phyloP scores from a whole-genome alignment of 805 yeast genomes.

The Candida gorgasii region DNA sequence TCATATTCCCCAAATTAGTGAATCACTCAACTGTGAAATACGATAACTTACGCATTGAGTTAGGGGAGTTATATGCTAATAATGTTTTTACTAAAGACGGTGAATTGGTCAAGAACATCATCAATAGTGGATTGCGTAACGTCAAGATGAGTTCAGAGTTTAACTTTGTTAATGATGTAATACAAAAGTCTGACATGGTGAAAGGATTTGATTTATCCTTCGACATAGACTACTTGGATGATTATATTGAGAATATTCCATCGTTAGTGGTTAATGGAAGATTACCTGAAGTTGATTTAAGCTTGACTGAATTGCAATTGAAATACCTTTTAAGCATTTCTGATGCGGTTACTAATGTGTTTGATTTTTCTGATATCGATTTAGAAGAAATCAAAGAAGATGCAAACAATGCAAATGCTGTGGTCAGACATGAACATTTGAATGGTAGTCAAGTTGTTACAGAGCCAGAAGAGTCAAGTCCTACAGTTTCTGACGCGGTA shows the following conservation, averaged over 20 bases:
- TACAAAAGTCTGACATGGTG: constrained; percentile 63
- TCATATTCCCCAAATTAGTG: constrained; percentile 62
- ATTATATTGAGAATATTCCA: constrained; percentile 40
- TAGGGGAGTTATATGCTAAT: constrained; percentile 78
- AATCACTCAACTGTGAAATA: constrained; percentile 27
- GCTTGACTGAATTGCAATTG: constrained; percentile 73
- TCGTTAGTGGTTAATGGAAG: constrained; percentile 53
- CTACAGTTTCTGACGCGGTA: too few species aligned
- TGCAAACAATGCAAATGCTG: constrained; percentile 64
- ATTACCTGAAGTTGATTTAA: constrained; percentile 62
- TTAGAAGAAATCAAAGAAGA: constrained; percentile 57
- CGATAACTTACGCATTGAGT: constrained; percentile 66
- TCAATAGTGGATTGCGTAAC: constrained; percentile 70
- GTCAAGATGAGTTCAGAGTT: constrained; percentile 68
- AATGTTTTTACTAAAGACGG: constrained; percentile 52
- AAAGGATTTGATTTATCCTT: constrained; percentile 64
- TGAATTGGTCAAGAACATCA: constrained; percentile 46
- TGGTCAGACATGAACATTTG: constrained; percentile 23
- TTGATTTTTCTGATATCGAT: constrained; percentile 42
- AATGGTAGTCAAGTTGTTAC: background rate
- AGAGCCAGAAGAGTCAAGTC: background rate
- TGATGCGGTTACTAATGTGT: constrained; percentile 55
- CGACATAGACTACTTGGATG: constrained; percentile 56
- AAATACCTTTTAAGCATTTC: constrained; percentile 55
- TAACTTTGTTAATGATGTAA: constrained; percentile 41